Conservation (phyloP, 148 eudicot species). For the Fagopyrum esculentum region DNA sequence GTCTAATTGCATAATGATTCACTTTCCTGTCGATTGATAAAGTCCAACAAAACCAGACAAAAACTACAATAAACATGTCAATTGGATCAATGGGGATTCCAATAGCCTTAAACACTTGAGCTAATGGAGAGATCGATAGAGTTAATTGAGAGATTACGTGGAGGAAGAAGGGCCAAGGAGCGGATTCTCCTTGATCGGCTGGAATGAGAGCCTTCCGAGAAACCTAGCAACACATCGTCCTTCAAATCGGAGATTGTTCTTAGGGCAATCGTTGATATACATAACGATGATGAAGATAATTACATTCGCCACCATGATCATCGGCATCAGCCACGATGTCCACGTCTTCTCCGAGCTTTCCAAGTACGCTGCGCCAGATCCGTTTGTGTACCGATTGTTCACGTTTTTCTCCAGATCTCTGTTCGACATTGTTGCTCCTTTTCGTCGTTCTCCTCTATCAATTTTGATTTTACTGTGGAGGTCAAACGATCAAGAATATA, state of each 20-base stretch:
- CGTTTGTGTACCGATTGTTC: background rate
- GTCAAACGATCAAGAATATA: background rate
- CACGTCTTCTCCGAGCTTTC: constrained; percentile 45
- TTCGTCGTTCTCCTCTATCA: background rate
- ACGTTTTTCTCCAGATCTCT: constrained; percentile 8
- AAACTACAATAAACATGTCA: background rate
- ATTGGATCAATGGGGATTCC: too few species aligned
- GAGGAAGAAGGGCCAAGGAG: constrained; percentile 78
- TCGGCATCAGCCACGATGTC: constrained; percentile 90
- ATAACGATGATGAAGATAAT: constrained; percentile 63
- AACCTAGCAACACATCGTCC: constrained; percentile 53
- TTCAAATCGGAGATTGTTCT: constrained; percentile 30
- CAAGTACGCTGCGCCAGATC: background rate
- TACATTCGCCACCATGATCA: constrained; percentile 74
- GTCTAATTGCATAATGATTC: background rate
- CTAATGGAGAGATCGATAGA: background rate
- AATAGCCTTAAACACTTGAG: too few species aligned
- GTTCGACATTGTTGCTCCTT: background rate
- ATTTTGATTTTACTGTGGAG: background rate
- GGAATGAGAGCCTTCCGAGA: constrained; percentile 56
- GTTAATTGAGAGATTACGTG: constrained; percentile 32
- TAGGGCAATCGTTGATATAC: constrained; percentile 76
- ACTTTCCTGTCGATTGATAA: background rate
- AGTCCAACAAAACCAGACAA: background rate
- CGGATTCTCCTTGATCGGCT: constrained; percentile 69